phyloP scores from a whole-genome alignment of 495 filamentous ascomycete genomes.

The Apodospora peruviana region DNA sequence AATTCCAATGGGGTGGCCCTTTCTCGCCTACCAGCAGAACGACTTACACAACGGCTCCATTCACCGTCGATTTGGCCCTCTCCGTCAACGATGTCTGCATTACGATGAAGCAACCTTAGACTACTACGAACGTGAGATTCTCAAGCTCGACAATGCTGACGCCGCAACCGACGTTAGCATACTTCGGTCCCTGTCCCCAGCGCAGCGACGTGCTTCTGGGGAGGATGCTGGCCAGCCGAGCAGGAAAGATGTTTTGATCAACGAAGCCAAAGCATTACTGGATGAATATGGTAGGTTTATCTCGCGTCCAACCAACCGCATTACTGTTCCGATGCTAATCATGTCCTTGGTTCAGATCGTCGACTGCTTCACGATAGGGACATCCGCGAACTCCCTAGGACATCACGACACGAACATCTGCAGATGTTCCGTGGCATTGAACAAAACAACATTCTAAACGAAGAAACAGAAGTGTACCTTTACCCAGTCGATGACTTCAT shows the following conservation, averaged over 20 bases:
- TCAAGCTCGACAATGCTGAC: slow-evolving; percentile 4
- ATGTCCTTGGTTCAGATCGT: not conserved
- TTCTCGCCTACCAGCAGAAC: slow-evolving; percentile 1
- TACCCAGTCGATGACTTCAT: slow-evolving; percentile 6
- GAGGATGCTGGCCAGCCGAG: not conserved
- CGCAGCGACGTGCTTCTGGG: not conserved
- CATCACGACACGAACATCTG: not conserved
- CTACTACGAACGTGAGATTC: not conserved
- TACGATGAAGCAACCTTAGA: not conserved
- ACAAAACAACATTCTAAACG: not conserved
- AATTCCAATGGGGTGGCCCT: not conserved
- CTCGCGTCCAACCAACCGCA: not conserved
- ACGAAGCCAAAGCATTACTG: not conserved
- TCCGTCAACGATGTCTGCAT: not conserved
- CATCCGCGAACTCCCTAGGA: not conserved
- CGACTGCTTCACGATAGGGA: not conserved
- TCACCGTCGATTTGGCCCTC: slow-evolving; percentile 3
- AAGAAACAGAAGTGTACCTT: not conserved
- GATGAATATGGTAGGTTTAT: not conserved
- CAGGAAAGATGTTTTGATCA: not conserved
- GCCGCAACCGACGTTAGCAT: not conserved
- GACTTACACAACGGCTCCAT: not conserved
- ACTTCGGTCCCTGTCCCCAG: not conserved
- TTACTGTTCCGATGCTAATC: not conserved
- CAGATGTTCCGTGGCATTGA: not conserved